These are phyloP conservation scores for Fusarium sp. DNA, from an alignment of 2,329 filamentous ascomycete genomes.

Conservation along the genomic window DNA sequence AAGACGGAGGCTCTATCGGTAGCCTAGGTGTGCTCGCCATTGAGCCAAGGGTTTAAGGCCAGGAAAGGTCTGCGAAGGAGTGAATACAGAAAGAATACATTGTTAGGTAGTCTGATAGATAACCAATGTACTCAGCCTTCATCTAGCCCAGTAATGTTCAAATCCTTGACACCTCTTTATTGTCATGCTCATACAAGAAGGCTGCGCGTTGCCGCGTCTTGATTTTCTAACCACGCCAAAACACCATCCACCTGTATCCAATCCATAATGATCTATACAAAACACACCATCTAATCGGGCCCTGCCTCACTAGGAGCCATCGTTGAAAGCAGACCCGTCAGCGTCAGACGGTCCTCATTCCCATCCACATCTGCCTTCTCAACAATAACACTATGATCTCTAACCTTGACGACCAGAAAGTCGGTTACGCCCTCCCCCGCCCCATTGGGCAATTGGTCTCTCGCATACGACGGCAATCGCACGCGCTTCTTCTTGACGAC, in stretches of 20 bases:
- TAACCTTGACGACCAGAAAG: constrained; percentile 15
- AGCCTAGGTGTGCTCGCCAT: no score
- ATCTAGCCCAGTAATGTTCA: no score
- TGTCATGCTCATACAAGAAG: background rate
- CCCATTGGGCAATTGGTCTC: constrained; percentile 12
- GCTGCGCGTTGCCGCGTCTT: background rate
- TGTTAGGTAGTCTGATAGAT: no score
- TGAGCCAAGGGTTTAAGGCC: no score
- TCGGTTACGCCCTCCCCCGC: constrained; percentile 5
- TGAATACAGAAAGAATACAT: no score
- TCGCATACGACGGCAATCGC: constrained; percentile 16
- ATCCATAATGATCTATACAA: background rate
- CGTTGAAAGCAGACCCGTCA: constrained; percentile 21
- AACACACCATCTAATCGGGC: background rate
- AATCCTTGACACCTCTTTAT: background rate
- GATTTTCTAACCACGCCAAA: background rate
- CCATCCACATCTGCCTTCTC: background rate
- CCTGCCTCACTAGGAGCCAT: constrained; percentile 2
- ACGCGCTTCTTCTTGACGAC: constrained; percentile 11
- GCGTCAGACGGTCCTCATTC: background rate
- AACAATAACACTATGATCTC: constrained; percentile 26
- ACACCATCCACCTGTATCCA: background rate
- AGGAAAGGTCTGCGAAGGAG: no score
- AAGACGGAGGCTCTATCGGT: no score
- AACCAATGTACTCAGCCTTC: no score